Evolutionary conservation across 2,329 filamentous ascomycete species (phyloP).

Genomic region (Cladosporium austrohemisphaericum): DNA sequence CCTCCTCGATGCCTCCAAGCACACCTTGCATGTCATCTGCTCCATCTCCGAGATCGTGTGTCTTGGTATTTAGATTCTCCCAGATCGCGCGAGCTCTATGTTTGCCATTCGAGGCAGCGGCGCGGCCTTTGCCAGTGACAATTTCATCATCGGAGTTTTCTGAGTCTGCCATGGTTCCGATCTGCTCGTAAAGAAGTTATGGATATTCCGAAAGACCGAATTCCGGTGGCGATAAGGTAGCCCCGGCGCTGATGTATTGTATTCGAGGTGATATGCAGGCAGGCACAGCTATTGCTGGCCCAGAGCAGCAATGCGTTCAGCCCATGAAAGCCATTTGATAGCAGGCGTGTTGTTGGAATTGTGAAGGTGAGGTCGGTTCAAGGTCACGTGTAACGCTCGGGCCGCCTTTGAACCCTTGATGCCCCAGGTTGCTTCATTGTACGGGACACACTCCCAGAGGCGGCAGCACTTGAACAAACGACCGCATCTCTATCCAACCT

Average conservation of each 20-base stretch:
- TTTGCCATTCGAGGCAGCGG: constrained; percentile 27
- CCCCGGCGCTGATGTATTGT: too few relatives aligned
- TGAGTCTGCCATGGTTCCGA: constrained; percentile 28
- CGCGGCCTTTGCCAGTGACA: constrained; percentile 19
- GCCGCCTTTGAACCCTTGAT: too few relatives aligned
- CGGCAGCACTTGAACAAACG: constrained; percentile 11
- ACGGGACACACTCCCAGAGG: too few relatives aligned
- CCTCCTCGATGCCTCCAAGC: constrained; percentile 36
- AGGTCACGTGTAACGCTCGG: too few relatives aligned
- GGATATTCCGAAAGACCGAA: too few relatives aligned
- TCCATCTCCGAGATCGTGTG: constrained; percentile 33
- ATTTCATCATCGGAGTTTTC: constrained; percentile 28
- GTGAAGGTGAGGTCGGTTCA: constrained; percentile 1
- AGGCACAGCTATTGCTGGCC: constrained; percentile 8
- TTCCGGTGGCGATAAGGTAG: too few relatives aligned
- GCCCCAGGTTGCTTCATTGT: too few relatives aligned
- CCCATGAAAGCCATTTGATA: too few relatives aligned
- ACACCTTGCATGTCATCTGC: constrained; percentile 32
- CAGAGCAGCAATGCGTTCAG: constrained; percentile 1
- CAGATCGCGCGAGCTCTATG: constrained; percentile 31
- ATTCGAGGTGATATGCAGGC: background rate
- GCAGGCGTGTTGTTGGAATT: too few relatives aligned
- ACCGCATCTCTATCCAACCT: constrained; percentile 6
- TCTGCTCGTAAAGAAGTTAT: too few relatives aligned
- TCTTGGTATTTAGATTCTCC: constrained; percentile 32